Evolutionary conservation across 257 asterid species (phyloP).

Genomic region (Primulina tabacum): DNA sequence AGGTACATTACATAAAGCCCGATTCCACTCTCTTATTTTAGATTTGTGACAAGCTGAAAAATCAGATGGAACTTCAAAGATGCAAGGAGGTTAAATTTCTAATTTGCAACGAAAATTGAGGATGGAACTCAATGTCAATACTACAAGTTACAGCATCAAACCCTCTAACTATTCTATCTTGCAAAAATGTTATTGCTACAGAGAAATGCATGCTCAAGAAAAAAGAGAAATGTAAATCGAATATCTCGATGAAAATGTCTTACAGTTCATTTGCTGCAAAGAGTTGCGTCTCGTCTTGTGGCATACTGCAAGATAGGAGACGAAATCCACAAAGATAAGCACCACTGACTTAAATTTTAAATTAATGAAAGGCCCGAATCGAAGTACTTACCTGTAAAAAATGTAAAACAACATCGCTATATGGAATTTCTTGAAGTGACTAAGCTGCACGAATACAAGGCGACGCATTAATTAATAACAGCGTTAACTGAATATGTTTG

Average conservation of each 20-base stretch:
- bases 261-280: conserved; percentile 87
- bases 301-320: conserved; percentile 66
- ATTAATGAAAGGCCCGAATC: neutral
- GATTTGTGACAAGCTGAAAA: too few relatives aligned
- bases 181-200: too few relatives aligned
- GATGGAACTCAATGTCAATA: too few relatives aligned
- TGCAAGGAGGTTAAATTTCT: neutral
- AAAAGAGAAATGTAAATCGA: conserved; percentile 4
- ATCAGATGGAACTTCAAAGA: neutral
- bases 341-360: conserved; percentile 14
- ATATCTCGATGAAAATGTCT: conserved; percentile 26
- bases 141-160: too few relatives aligned
- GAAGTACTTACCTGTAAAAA: conserved; percentile 61
- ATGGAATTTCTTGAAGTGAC: conserved; percentile 55
- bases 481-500: conserved; percentile 11
- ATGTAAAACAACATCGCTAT: conserved; percentile 67
- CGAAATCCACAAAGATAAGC: conserved; percentile 29
- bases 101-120: too few relatives aligned
- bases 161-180: too few relatives aligned
- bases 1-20: too few relatives aligned
- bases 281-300: conserved; percentile 85
- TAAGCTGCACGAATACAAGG: conserved; percentile 49
- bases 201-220: neutral
- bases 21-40: too few relatives aligned
- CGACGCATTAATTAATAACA: conserved; percentile 6